Evolutionary conservation across 805 yeast genomes (phyloP).

Genomic region (Kazachstania africana): DNA sequence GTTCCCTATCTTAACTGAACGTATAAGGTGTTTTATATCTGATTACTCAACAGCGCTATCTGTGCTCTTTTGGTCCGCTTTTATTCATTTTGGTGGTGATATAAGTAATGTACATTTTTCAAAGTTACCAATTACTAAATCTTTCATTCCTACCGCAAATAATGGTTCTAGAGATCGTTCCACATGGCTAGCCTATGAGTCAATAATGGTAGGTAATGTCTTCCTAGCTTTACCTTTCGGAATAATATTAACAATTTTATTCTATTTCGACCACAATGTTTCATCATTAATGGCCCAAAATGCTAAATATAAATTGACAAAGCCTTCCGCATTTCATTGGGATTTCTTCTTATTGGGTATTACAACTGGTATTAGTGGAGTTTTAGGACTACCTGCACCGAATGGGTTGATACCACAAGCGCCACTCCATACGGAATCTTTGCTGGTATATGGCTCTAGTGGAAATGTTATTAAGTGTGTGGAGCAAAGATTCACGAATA

Average conservation of each 20-base stretch:
- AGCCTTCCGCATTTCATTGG: slow-evolving; percentile 89
- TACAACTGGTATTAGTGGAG: slow-evolving; percentile 78
- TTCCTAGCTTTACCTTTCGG: slow-evolving; percentile 93
- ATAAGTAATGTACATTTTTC: slow-evolving; percentile 46
- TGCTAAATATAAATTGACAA: slow-evolving; percentile 63
- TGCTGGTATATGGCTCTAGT: slow-evolving; percentile 36
- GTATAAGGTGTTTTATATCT: slow-evolving; percentile 54
- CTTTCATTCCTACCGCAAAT: slow-evolving; percentile 62
- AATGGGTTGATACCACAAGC: slow-evolving; percentile 97
- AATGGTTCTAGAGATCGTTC: slow-evolving; percentile 14
- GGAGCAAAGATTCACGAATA: slow-evolving; percentile 81
- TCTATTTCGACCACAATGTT: slow-evolving; percentile 92
- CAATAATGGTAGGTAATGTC: slow-evolving; percentile 50
- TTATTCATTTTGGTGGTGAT: slow-evolving; percentile 81
- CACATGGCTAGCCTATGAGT: slow-evolving; percentile 31
- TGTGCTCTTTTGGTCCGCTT: slow-evolving; percentile 86
- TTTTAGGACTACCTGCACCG: slow-evolving; percentile 89
- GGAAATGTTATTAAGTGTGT: slow-evolving; percentile 45
- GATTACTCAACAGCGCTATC: slow-evolving; percentile 81
- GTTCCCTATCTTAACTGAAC: slow-evolving; percentile 49
- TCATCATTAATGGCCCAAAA: slow-evolving; percentile 89
- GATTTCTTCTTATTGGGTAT: slow-evolving; percentile 78
- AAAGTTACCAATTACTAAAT: slow-evolving; percentile 52
- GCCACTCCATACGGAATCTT: slow-evolving; percentile 76
- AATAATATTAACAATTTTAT: slow-evolving; percentile 64